phyloP scores from a whole-genome alignment of 2,329 filamentous ascomycete species.

The Aaosphaeria pasadenensis region DNA sequence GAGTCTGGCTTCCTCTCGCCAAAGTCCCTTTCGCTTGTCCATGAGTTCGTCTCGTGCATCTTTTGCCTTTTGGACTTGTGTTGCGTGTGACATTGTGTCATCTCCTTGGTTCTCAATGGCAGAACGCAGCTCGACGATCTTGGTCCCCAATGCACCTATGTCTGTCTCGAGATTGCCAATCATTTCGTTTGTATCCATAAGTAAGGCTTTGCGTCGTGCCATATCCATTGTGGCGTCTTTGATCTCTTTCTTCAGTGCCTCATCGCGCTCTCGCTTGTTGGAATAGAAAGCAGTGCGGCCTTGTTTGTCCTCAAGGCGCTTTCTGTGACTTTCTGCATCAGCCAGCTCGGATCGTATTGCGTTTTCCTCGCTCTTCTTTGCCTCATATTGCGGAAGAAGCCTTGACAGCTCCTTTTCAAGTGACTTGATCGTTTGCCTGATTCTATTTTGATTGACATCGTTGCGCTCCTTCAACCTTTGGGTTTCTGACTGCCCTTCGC shows the following conservation, averaged over 20 bases:
- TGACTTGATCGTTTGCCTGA: conserved; percentile 69
- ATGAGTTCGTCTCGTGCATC: conserved; percentile 75
- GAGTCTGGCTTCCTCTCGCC: conserved; percentile 85
- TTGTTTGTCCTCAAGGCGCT: conserved; percentile 87
- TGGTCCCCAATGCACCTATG: conserved; percentile 69
- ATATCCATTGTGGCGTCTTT: conserved; percentile 74
- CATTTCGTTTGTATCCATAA: conserved; percentile 80
- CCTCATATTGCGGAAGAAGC: conserved; percentile 73
- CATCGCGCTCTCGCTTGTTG: conserved; percentile 84
- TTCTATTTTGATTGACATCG: conserved; percentile 66
- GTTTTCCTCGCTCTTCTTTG: conserved; percentile 70
- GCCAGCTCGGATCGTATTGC: conserved; percentile 70
- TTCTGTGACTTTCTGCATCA: conserved; percentile 69
- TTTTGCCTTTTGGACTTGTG: conserved; percentile 73
- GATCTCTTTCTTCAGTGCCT: conserved; percentile 77
- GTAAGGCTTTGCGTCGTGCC: conserved; percentile 77
- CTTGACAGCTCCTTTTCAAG: conserved; percentile 74
- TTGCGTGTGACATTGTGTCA: conserved; percentile 67
- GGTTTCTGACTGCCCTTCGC: conserved; percentile 76
- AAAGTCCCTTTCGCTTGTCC: conserved; percentile 83
- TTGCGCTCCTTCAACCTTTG: conserved; percentile 71
- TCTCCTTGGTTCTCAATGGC: conserved; percentile 77
- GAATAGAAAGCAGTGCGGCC: conserved; percentile 82
- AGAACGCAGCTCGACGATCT: conserved; percentile 67
- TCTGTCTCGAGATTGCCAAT: conserved; percentile 68